Percentiles rank a stretch among this genome's conserved stretches.
phyloP scores from a whole-genome alignment of 2,329 filamentous ascomycete genomes.

The Alternaria brassicicola region DNA sequence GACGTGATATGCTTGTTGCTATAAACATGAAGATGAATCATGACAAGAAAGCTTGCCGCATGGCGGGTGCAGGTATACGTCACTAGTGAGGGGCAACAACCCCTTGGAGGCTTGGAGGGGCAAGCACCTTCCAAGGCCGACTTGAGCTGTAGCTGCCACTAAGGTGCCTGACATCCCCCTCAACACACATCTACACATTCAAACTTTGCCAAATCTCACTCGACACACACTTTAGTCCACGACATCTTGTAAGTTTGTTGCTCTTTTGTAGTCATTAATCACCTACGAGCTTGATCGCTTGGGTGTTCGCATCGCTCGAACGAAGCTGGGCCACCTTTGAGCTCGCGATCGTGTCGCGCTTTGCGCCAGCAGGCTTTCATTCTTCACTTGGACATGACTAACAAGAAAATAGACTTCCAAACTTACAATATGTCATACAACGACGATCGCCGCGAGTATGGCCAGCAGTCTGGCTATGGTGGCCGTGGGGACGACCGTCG shows the following conservation, averaged over 20 bases:
- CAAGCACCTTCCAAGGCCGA: constrained; percentile 1
- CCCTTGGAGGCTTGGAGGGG: constrained; percentile 18
- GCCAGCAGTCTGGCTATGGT: constrained; percentile 17
- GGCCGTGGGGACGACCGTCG: constrained; percentile 23
- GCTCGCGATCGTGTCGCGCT: not conserved
- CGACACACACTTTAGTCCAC: not conserved
- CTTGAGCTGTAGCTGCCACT: constrained; percentile 8
- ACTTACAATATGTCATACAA: constrained; percentile 33
- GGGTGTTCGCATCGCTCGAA: not conserved
- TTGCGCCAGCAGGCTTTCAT: not conserved
- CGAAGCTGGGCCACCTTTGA: not conserved
- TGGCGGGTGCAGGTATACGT: constrained; percentile 21
- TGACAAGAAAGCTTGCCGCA: constrained; percentile 1
- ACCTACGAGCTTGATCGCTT: not conserved
- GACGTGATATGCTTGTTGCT: not conserved
- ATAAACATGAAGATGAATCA: constrained; percentile 6
- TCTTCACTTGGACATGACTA: not conserved
- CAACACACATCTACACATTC: not conserved
- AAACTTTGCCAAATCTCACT: not conserved
- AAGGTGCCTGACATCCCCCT: not conserved
- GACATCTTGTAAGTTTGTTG: not conserved
- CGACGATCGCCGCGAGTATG: constrained; percentile 27
- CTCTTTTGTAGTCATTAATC: not conserved
- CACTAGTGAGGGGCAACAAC: constrained; percentile 21
- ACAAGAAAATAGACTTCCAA: not conserved